Evolutionary conservation across 106 monocot species (phyloP).

Genomic region (Dioscorea zingiberensis): DNA sequence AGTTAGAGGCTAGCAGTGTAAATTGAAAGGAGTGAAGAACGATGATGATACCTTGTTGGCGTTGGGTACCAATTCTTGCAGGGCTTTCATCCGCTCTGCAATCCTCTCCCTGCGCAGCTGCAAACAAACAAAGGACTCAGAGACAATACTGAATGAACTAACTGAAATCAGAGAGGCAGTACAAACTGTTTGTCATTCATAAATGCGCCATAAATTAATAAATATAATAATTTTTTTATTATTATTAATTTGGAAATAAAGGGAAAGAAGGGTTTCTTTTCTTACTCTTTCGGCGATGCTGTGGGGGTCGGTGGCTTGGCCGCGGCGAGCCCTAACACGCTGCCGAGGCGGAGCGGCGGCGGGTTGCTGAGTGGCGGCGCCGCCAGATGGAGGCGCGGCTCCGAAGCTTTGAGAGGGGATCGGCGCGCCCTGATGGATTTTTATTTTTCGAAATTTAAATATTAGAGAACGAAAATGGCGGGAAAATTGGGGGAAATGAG

Average conservation of each 20-base stretch:
- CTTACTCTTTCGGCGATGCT: constrained; percentile 94
- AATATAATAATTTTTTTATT: no score
- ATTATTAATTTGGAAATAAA: no score
- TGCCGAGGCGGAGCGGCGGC: constrained; percentile 60
- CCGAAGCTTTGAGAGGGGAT: constrained; percentile 45
- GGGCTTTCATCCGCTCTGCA: constrained; percentile 84
- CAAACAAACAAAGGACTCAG: neutral
- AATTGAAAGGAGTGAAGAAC: no score
- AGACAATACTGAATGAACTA: neutral
- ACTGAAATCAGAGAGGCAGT: no score
- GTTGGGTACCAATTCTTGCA: constrained; percentile 87
- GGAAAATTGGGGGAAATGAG: neutral
- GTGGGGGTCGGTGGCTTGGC: constrained; percentile 95
- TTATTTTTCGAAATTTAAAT: no score
- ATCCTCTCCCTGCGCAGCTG: constrained; percentile 89
- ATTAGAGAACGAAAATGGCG: neutral
- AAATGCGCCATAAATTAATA: no score
- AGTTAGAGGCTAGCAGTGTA: no score
- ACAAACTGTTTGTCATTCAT: constrained; percentile 8
- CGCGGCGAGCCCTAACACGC: constrained; percentile 72
- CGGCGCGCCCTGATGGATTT: constrained; percentile 1
- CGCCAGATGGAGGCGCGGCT: constrained; percentile 23
- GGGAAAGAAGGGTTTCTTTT: neutral
- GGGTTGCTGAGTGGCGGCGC: constrained; percentile 9
- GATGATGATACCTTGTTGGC: constrained; percentile 56